Evolutionary conservation across 352 stramenopile genomes (phyloP).

Genomic region (Phytophthora fragariae): DNA sequence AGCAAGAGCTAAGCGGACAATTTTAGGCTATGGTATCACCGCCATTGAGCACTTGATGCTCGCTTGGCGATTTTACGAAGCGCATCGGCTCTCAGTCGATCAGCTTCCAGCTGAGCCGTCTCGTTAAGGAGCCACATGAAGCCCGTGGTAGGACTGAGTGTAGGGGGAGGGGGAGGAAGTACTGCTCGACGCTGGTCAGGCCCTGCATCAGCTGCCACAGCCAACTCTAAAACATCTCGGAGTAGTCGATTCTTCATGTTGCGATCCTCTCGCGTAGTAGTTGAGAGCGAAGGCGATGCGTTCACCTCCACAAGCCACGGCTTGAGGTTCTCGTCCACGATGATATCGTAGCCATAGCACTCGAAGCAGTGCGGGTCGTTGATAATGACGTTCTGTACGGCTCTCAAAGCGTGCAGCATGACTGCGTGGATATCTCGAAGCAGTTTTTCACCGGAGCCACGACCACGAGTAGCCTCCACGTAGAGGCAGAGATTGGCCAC

Average conservation of each 20-base stretch:
- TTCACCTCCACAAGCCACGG: conserved; percentile 94
- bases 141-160: conserved; percentile 64
- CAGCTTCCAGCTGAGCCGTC: conserved; percentile 57
- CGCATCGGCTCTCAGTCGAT: conserved; percentile 51
- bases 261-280: conserved; percentile 73
- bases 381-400: conserved; percentile 94
- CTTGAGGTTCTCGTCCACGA: conserved; percentile 93
- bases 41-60: conserved; percentile 47
- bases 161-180: conserved; percentile 45
- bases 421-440: conserved; percentile 76
- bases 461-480: conserved; percentile 74
- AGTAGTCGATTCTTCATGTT: conserved; percentile 84
- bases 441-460: conserved; percentile 63
- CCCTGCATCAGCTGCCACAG: conserved; percentile 53
- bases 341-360: conserved; percentile 96
- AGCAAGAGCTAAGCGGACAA: too few species aligned
- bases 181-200: conserved; percentile 53
- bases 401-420: conserved; percentile 86
- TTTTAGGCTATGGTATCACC: conserved; percentile 11
- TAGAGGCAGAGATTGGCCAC: conserved; percentile 89
- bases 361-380: conserved; percentile 96
- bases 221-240: conserved; percentile 78
- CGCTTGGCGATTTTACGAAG: conserved; percentile 58
- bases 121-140: conserved; percentile 84
- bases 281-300: conserved; percentile 76